Percentiles rank a stretch among this genome's conserved stretches.
phyloP scores from a whole-genome alignment of 495 filamentous ascomycete species.

The Cercophora samala region DNA sequence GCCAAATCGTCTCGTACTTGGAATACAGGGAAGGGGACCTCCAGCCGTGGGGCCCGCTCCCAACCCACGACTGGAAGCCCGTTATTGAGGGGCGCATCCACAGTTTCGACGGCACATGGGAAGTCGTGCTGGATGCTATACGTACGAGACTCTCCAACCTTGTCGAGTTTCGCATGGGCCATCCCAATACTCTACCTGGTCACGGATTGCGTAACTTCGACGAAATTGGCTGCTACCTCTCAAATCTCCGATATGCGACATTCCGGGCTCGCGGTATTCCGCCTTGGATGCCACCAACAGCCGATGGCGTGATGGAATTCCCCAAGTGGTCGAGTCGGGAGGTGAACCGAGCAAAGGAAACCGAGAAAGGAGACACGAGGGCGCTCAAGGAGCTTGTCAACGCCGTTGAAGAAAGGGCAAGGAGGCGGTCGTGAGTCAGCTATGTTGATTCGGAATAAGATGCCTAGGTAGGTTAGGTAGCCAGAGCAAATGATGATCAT shows the following conservation, averaged over 20 bases:
- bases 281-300: too few species aligned
- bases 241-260: neutral
- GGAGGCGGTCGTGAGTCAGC: neutral
- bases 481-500: too few species aligned
- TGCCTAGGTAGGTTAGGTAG: too few species aligned
- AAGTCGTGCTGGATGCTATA: neutral
- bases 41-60: neutral
- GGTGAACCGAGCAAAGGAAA: neutral
- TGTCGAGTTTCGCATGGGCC: neutral
- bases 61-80: neutral
- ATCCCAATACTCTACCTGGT: too few species aligned
- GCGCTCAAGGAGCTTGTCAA: neutral
- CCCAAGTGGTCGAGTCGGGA: neutral
- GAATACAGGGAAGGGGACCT: neutral
- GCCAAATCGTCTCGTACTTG: slow-evolving; percentile 10
- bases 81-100: neutral
- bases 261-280: too few species aligned
- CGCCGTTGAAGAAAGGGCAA: neutral
- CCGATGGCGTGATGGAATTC: neutral
- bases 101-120: neutral
- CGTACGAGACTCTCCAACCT: neutral
- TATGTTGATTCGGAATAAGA: too few species aligned
- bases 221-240: neutral
- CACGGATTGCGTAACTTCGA: too few species aligned
- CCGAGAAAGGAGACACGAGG: neutral